These are phyloP conservation scores for Stereocaulon alpinum DNA, from an alignment of 495 filamentous ascomycete species.

Conservation along the genomic window DNA sequence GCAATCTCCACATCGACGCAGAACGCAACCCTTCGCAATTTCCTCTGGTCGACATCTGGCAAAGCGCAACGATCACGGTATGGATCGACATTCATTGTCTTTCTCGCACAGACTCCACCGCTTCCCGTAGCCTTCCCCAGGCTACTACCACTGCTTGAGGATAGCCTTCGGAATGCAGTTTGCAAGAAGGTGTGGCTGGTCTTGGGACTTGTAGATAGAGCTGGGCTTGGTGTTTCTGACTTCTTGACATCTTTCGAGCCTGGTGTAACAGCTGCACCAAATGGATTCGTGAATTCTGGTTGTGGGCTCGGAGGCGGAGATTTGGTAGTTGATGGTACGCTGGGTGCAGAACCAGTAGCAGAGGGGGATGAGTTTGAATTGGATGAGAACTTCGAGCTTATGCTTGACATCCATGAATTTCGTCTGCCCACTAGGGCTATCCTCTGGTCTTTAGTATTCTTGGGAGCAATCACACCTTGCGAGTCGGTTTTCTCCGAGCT, in stretches of 20 bases:
- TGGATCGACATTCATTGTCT: constrained; percentile 75
- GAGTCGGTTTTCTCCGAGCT: constrained; percentile 20
- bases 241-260: constrained; percentile 47
- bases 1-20: constrained; percentile 97
- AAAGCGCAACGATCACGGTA: constrained; percentile 70
- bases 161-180: constrained; percentile 71
- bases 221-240: constrained; percentile 48
- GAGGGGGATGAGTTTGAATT: constrained; percentile 41
- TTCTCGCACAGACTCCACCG: constrained; percentile 54
- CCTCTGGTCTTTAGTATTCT: constrained; percentile 29
- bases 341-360: constrained; percentile 32
- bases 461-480: constrained; percentile 23
- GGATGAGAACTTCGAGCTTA: constrained; percentile 85
- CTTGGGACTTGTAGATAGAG: constrained; percentile 57
- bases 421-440: constrained; percentile 38
- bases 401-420: constrained; percentile 82
- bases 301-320: constrained; percentile 31
- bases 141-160: constrained; percentile 47
- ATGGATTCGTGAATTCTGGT: constrained; percentile 37
- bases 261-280: constrained; percentile 44
- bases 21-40: constrained; percentile 80
- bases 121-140: constrained; percentile 41
- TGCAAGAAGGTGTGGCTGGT: constrained; percentile 63
- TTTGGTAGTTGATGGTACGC: constrained; percentile 35
- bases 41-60: constrained; percentile 65